phyloP scores from a whole-genome alignment of 768 basidiomycete genomes.

The Cystobasidiopsis lactophilus region DNA sequence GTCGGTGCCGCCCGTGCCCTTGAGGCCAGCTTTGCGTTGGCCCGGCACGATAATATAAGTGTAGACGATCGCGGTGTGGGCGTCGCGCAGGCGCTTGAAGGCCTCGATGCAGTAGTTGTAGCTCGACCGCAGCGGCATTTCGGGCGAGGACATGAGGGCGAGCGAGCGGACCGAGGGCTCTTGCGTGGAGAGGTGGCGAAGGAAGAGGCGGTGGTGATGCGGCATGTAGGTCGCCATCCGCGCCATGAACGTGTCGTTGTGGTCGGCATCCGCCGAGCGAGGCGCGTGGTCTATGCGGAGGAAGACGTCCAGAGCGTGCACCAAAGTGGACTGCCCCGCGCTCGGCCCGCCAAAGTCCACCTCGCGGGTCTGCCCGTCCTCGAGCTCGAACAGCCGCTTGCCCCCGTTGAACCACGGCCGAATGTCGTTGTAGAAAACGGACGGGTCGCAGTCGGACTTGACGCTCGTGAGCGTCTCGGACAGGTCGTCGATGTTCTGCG shows the following conservation, averaged over 20 bases:
- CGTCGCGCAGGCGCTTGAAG: slow-evolving; percentile 60
- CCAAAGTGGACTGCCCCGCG: slow-evolving; percentile 79
- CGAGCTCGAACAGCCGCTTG: slow-evolving; percentile 54
- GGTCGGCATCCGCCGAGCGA: slow-evolving; percentile 1
- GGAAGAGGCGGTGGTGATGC: slow-evolving; percentile 55
- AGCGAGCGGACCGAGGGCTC: slow-evolving; percentile 39
- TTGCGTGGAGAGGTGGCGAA: slow-evolving; percentile 43
- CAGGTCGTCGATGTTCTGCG: slow-evolving; percentile 43
- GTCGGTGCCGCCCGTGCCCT: slow-evolving; percentile 59
- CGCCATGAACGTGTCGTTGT: slow-evolving; percentile 44
- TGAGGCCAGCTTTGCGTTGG: background rate
- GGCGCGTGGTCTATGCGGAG: slow-evolving; percentile 39
- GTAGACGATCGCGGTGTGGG: slow-evolving; percentile 72
- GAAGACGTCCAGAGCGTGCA: slow-evolving; percentile 56
- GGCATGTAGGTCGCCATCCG: slow-evolving; percentile 90
- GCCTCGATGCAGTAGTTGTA: slow-evolving; percentile 62
- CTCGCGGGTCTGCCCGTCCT: slow-evolving; percentile 29
- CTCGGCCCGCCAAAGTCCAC: slow-evolving; percentile 44
- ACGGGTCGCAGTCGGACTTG: slow-evolving; percentile 47
- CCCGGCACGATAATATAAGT: slow-evolving; percentile 75
- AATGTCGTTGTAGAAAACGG: slow-evolving; percentile 63
- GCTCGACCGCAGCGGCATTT: slow-evolving; percentile 22
- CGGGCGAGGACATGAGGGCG: slow-evolving; percentile 23
- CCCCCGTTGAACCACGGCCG: slow-evolving; percentile 87
- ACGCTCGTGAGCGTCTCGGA: slow-evolving; percentile 39